phyloP scores from a whole-genome alignment of 495 filamentous ascomycete genomes.

The Zalerion maritima region DNA sequence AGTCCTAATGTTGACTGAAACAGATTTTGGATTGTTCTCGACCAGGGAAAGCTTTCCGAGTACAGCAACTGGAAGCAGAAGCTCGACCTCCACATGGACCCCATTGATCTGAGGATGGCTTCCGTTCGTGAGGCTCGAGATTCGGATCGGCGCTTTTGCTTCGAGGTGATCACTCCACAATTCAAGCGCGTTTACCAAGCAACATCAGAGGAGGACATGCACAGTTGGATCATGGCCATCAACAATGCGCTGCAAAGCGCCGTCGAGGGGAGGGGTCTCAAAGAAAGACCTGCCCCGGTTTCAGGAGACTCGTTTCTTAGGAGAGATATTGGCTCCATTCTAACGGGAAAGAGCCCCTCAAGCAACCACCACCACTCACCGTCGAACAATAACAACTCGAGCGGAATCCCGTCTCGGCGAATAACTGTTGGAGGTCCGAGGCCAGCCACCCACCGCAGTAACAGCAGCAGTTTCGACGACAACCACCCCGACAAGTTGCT shows the following conservation, averaged over 20 bases:
- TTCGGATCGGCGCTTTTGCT: slow-evolving; percentile 90
- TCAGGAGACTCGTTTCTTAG: slow-evolving; percentile 41
- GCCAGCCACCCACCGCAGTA: slow-evolving; percentile 54
- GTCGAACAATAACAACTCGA: slow-evolving; percentile 31
- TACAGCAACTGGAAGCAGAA: slow-evolving; percentile 99
- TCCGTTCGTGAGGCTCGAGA: slow-evolving; percentile 92
- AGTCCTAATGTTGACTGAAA: too few species aligned
- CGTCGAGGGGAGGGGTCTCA: slow-evolving; percentile 61
- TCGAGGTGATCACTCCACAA: slow-evolving; percentile 94
- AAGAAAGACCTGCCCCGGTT: slow-evolving; percentile 28
- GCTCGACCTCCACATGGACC: slow-evolving; percentile 93
- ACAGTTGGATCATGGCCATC: slow-evolving; percentile 87
- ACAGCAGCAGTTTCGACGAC: slow-evolving; percentile 59
- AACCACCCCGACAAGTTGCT: slow-evolving; percentile 66
- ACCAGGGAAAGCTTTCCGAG: slow-evolving; percentile 90
- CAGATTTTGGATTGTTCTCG: slow-evolving; percentile 96
- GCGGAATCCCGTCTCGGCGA: slow-evolving; percentile 51
- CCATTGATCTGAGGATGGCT: slow-evolving; percentile 92
- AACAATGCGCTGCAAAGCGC: slow-evolving; percentile 96
- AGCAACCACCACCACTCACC: slow-evolving; percentile 33
- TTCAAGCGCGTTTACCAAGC: slow-evolving; percentile 97
- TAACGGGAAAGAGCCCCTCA: slow-evolving; percentile 89
- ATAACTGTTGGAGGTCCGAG: slow-evolving; percentile 77
- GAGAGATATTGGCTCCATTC: slow-evolving; percentile 75
- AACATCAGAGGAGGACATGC: slow-evolving; percentile 96